These are phyloP conservation scores for Phoenix roebelenii DNA, from an alignment of 176 grass and related monocot genomes.

Conservation along the genomic window DNA sequence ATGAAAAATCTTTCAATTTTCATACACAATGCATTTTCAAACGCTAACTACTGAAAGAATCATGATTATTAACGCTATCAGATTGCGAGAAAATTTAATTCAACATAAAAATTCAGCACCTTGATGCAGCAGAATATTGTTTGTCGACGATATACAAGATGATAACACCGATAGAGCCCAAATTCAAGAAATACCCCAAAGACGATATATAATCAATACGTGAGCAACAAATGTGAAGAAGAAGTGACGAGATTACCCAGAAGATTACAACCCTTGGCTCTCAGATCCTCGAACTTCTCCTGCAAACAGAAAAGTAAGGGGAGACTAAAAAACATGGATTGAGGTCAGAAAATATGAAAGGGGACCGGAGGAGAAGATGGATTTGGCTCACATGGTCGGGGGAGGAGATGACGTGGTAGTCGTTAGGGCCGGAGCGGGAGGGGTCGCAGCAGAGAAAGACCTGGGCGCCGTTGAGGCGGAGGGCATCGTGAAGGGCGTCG, in stretches of 20 bases:
- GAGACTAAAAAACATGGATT: neutral
- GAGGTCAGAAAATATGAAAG: neutral
- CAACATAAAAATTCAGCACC: too few relatives aligned
- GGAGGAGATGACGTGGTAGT: conserved; percentile 88
- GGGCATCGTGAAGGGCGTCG: conserved; percentile 78
- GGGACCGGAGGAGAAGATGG: neutral
- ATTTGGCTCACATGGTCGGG: conserved; percentile 46
- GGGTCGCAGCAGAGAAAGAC: conserved; percentile 61
- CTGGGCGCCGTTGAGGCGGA: conserved; percentile 83
- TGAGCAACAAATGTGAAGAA: neutral
- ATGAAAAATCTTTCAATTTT: too few relatives aligned
- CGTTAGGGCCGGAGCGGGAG: conserved; percentile 33
- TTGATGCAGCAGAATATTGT: too few relatives aligned
- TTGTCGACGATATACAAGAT: too few relatives aligned
- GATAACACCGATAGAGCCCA: too few relatives aligned
- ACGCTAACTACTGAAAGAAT: too few relatives aligned
- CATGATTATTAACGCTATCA: too few relatives aligned
- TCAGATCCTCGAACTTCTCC: conserved; percentile 84
- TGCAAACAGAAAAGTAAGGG: conserved; percentile 18
- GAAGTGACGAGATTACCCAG: conserved; percentile 43
- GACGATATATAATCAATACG: neutral
- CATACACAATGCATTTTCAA: too few relatives aligned
- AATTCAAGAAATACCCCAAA: too few relatives aligned
- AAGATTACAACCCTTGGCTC: conserved; percentile 62
- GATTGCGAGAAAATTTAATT: too few relatives aligned